Base-by-base conservation (phyloP, 2,329 filamentous ascomycete species). In the Helminthosporium solani region DNA sequence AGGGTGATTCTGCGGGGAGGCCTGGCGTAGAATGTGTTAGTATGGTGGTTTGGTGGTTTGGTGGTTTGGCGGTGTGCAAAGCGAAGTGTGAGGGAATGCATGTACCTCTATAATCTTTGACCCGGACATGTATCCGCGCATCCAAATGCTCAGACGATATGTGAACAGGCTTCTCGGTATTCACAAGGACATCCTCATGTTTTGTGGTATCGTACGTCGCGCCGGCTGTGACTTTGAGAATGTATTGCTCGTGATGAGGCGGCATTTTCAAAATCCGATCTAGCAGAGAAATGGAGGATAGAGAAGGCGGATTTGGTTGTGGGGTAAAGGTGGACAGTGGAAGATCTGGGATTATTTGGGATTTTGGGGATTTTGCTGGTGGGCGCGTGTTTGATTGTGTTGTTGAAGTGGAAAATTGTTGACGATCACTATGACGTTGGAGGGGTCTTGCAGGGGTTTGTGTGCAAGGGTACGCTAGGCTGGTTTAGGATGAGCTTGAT, bases 161-260 rank as follows among this genome's bases (percentile, higher is more conserved):
- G 19, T 72, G 74, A 1, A 87, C 65, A 0, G 84, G 79, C 47
- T 81, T 70, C 21, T 84, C 69, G 9, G 76, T 78, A 73, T 96
- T 97, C 66, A 96, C 87, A 3, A 81, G 79, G 8, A 96, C 84
- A 21, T 83, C 74, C 49, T 84, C 73, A 60, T 96, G 90, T n/a
- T 80, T 80, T n/a, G 77, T 70, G 27, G 78, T 70, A 65, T 94
- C 83, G 72, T 96, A 95, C 53, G 76, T 75, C 1, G 87, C 78
- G 2, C 92, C 92, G 1, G 89, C 89, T 0, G 90, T 95, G 44
- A 96, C 85, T 56, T 81, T 82, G 51, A 97, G 79, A 40, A 88
- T 79, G 70, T 94, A 96, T 56, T 88, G 85, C 46, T 65, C 60
- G 54, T 70, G 61, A 48, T 86, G 80, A 15, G 83, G 77, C 84